Evolutionary conservation across 1,139 yeast genomes (phyloP).

Genomic region (Protomyces macrosporus): DNA sequence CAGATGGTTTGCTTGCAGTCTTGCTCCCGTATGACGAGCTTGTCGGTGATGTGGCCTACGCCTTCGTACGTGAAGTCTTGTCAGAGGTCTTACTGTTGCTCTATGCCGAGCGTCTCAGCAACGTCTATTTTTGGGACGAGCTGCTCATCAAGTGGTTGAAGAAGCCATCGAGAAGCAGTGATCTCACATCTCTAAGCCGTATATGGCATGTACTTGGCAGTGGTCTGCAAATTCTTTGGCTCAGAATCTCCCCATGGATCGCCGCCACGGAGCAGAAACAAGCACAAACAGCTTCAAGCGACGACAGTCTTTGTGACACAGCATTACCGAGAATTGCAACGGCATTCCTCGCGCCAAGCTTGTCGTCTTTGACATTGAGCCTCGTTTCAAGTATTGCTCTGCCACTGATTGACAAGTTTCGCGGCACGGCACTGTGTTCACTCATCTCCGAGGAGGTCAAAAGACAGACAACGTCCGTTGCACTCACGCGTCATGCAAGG

Average conservation of each 20-base stretch:
- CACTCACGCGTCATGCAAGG: conserved; percentile 1
- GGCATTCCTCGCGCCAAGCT: not conserved
- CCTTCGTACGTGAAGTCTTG: conserved; percentile 6
- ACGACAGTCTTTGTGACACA: not conserved
- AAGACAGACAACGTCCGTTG: not conserved
- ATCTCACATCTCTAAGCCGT: too few species aligned
- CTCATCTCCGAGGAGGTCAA: not conserved
- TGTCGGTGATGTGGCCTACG: conserved; percentile 19
- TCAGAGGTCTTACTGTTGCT: conserved; percentile 9
- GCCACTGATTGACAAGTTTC: conserved; percentile 4
- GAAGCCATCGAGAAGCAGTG: not conserved
- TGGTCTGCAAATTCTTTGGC: not conserved
- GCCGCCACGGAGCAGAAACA: not conserved
- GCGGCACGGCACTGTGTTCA: not conserved
- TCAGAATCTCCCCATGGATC: not conserved
- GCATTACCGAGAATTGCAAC: not conserved
- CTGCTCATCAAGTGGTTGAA: not conserved
- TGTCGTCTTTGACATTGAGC: not conserved
- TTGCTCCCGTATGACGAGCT: conserved; percentile 13
- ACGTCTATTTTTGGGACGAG: conserved; percentile 22
- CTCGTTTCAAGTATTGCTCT: not conserved
- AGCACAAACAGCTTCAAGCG: too few species aligned
- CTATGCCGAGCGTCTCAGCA: conserved; percentile 13
- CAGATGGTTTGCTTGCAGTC: conserved; percentile 5
- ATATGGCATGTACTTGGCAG: not conserved